Evolutionary conservation across 192 early-diverging fungal species (phyloP).

Genomic region (Umbelopsis isabellina): DNA sequence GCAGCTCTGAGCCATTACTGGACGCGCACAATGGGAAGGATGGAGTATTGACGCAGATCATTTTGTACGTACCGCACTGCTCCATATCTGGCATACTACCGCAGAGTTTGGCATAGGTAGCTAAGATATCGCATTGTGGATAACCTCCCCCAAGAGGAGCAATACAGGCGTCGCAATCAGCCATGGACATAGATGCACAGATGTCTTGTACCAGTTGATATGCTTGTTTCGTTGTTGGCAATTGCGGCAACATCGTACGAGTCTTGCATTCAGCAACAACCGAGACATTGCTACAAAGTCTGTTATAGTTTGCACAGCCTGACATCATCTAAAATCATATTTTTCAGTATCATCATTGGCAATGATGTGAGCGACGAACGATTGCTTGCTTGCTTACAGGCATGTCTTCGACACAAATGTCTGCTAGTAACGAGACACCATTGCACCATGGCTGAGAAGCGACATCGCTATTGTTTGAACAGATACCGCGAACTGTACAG

Average conservation of each 20-base stretch:
- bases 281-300: conserved; percentile 18
- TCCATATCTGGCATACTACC: conserved; percentile 66
- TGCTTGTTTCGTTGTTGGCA: conserved; percentile 52
- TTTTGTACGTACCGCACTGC: conserved; percentile 54
- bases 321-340: conserved; percentile 44
- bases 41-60: conserved; percentile 44
- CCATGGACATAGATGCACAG: conserved; percentile 5
- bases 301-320: conserved; percentile 23
- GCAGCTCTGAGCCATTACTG: conserved; percentile 27
- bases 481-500: conserved; percentile 17
- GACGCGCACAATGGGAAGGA: conserved; percentile 20
- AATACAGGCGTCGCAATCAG: not conserved
- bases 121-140: conserved; percentile 57
- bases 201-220: conserved; percentile 41
- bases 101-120: conserved; percentile 60
- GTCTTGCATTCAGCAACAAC: conserved; percentile 37
- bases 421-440: conserved; percentile 47
- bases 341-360: not conserved
- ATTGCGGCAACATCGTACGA: conserved; percentile 38
- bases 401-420: conserved; percentile 54
- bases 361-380: not conserved
- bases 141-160: conserved; percentile 51
- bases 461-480: conserved; percentile 31
- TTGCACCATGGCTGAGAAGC: conserved; percentile 54
- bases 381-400: conserved; percentile 40